These are phyloP conservation scores for Thermothelomyces thermophilus DNA, from an alignment of 2,329 filamentous ascomycete species.

Conservation along the genomic window DNA sequence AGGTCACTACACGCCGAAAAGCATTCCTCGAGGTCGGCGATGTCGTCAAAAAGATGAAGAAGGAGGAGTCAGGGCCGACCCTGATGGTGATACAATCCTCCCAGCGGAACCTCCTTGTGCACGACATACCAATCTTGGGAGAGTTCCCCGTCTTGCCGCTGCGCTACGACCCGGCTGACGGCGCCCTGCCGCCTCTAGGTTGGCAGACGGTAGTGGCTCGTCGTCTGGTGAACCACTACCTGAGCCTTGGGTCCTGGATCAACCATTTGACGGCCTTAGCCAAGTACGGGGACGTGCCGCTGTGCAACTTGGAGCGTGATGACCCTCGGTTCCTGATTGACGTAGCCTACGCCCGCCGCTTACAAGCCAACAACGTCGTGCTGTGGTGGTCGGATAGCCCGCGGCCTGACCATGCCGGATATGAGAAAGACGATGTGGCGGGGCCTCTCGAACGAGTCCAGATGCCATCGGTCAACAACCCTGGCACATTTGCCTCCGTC, in stretches of 20 bases:
- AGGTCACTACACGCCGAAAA: slow-evolving; percentile 85
- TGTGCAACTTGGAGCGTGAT: slow-evolving; percentile 92
- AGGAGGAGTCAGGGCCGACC: slow-evolving; percentile 71
- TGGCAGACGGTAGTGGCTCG: slow-evolving; percentile 90
- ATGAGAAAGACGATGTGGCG: slow-evolving; percentile 85
- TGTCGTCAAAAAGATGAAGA: slow-evolving; percentile 80
- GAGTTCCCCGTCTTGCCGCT: slow-evolving; percentile 79
- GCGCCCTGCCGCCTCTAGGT: slow-evolving; percentile 79
- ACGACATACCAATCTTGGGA: slow-evolving; percentile 76
- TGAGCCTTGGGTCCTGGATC: slow-evolving; percentile 90
- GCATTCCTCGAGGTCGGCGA: slow-evolving; percentile 84
- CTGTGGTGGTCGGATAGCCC: slow-evolving; percentile 93
- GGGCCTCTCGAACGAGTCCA: slow-evolving; percentile 77
- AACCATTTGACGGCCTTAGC: slow-evolving; percentile 80
- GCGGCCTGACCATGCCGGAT: slow-evolving; percentile 88
- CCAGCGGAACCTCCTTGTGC: slow-evolving; percentile 69
- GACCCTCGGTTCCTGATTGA: slow-evolving; percentile 95
- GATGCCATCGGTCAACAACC: slow-evolving; percentile 90
- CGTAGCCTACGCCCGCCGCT: slow-evolving; percentile 80
- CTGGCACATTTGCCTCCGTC: slow-evolving; percentile 89
- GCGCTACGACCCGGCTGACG: slow-evolving; percentile 75
- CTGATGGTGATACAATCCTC: slow-evolving; percentile 89
- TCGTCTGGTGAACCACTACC: slow-evolving; percentile 79
- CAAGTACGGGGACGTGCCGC: slow-evolving; percentile 84
- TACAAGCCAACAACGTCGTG: slow-evolving; percentile 88